A percentile compares a stretch with the other conserved stretches of the same genome.
Evolutionary conservation across 495 filamentous ascomycete species (phyloP).

Genomic region (Penicillium fimorum): DNA sequence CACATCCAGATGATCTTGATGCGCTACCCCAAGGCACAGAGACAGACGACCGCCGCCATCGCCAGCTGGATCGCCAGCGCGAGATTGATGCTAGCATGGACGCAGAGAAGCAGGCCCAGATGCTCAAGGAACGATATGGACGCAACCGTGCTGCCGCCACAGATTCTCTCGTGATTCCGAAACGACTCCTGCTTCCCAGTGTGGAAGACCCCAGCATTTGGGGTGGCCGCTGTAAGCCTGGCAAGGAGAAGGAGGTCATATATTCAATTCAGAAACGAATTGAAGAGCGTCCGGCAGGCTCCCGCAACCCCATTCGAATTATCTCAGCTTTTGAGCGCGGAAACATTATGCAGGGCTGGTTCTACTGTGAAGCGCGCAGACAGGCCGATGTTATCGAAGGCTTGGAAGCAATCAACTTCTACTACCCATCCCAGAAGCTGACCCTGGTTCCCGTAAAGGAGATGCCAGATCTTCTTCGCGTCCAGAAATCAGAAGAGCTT

Average conservation of each 20-base stretch:
- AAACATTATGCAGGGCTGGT: conserved; percentile 83
- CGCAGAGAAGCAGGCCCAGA: conserved; percentile 87
- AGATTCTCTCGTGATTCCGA: conserved; percentile 70
- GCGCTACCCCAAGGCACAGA: conserved; percentile 78
- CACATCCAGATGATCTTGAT: conserved; percentile 84
- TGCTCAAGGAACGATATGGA: conserved; percentile 81
- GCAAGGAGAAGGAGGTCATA: conserved; percentile 90
- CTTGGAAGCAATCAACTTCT: conserved; percentile 77
- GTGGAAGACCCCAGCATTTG: conserved; percentile 96
- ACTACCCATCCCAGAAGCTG: conserved; percentile 80
- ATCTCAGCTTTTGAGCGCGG: conserved; percentile 88
- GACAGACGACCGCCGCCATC: conserved; percentile 84
- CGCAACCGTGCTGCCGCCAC: conserved; percentile 56
- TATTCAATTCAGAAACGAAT: conserved; percentile 83
- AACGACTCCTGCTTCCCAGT: conserved; percentile 83
- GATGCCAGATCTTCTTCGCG: conserved; percentile 92
- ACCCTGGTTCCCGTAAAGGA: conserved; percentile 92
- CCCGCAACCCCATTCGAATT: conserved; percentile 73
- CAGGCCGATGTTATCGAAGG: conserved; percentile 81
- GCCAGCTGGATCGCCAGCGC: conserved; percentile 89
- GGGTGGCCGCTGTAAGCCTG: conserved; percentile 88
- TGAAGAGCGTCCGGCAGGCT: conserved; percentile 66
- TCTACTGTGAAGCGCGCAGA: conserved; percentile 89
- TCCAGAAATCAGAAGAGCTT: conserved; percentile 80
- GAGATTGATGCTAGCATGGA: conserved; percentile 82